phyloP scores from a whole-genome alignment of 2,329 filamentous ascomycete species.

The Lomentospora prolificans region DNA sequence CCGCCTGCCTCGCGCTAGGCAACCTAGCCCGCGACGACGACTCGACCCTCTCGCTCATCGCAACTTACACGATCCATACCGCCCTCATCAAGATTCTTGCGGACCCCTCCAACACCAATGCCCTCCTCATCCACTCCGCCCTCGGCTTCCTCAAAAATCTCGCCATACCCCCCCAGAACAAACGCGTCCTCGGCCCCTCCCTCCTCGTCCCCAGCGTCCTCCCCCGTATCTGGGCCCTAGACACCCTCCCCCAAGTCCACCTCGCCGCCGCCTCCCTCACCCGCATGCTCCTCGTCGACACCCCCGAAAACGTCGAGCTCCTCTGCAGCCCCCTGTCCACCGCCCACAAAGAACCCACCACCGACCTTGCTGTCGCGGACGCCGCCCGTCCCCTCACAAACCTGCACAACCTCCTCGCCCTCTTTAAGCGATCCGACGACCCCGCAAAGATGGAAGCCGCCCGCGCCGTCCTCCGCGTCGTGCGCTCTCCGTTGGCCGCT shows the following conservation, averaged over 20 bases:
- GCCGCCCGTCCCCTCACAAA: not conserved
- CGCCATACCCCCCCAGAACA: slow-evolving; percentile 47
- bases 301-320: slow-evolving; percentile 38
- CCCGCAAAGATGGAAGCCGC: slow-evolving; percentile 52
- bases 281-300: slow-evolving; percentile 45
- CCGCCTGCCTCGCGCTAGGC: slow-evolving; percentile 50
- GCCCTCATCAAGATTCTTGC: slow-evolving; percentile 36
- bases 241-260: slow-evolving; percentile 44
- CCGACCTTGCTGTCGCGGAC: not conserved
- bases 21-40: slow-evolving; percentile 52
- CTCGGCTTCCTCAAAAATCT: slow-evolving; percentile 57
- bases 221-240: slow-evolving; percentile 43
- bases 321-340: slow-evolving; percentile 32
- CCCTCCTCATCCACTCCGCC: slow-evolving; percentile 45
- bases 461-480: slow-evolving; percentile 41
- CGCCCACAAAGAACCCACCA: slow-evolving; percentile 17
- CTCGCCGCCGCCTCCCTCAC: slow-evolving; percentile 49
- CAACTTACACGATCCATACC: slow-evolving; percentile 27
- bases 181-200: slow-evolving; percentile 34
- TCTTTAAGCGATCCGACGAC: slow-evolving; percentile 21
- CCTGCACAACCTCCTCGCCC: slow-evolving; percentile 22
- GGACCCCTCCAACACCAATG: slow-evolving; percentile 27
- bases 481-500: slow-evolving; percentile 34
- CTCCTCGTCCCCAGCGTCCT: slow-evolving; percentile 36
- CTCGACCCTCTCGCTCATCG: slow-evolving; percentile 39